These are phyloP conservation scores for Aspergillus chevalieri DNA, from an alignment of 2,329 filamentous ascomycete species.

Conservation along the genomic window DNA sequence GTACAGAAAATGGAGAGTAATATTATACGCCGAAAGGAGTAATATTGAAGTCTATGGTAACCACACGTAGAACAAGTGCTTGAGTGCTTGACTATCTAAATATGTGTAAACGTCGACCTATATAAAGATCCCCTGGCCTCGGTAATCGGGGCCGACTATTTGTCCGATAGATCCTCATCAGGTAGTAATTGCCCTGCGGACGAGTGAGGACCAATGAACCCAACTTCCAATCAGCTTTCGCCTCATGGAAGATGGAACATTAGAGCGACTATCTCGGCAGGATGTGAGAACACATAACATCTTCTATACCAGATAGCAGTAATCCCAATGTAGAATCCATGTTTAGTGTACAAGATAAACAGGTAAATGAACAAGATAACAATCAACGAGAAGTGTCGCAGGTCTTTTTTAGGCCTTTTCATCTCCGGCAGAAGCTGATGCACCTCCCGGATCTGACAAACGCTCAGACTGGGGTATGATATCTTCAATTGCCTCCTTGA, in stretches of 20 bases:
- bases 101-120: too few species aligned
- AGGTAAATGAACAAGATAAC: not conserved
- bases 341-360: not conserved
- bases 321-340: not conserved
- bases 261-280: not conserved
- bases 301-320: not conserved
- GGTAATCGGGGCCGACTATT: too few species aligned
- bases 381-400: too few species aligned
- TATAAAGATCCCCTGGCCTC: too few species aligned
- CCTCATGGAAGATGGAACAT: not conserved
- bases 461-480: not conserved
- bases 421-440: not conserved
- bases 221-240: not conserved
- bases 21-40: too few species aligned
- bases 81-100: too few species aligned
- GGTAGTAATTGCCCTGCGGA: not conserved
- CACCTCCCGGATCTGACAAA: not conserved
- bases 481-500: constrained; percentile 1
- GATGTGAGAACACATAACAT: not conserved
- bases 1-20: too few species aligned
- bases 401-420: too few species aligned
- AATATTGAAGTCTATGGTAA: too few species aligned
- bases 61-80: too few species aligned
- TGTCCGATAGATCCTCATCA: too few species aligned
- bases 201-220: not conserved